Evolutionary conservation across 2,329 filamentous ascomycete species (phyloP).

Genomic region (Cylindrodendrum hubeiense): DNA sequence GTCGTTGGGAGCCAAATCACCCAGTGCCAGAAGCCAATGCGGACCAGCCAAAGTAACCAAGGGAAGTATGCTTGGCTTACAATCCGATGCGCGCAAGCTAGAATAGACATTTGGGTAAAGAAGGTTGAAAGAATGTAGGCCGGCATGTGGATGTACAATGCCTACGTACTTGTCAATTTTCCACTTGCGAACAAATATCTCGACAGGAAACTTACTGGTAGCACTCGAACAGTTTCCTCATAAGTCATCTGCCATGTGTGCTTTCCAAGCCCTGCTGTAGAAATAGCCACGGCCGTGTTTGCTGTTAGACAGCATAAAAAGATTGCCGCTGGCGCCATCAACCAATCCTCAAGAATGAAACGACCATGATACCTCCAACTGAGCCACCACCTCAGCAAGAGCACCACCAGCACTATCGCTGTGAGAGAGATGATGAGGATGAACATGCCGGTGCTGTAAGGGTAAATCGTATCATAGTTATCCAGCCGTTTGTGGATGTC

Average conservation of each 20-base stretch:
- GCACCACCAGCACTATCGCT: not conserved
- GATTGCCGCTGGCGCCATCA: not conserved
- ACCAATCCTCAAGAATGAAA: not conserved
- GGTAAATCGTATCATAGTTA: not conserved
- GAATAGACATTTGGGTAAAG: not conserved
- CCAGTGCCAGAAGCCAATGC: not conserved
- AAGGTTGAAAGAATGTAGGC: slow-evolving; percentile 5
- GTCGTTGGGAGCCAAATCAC: not conserved
- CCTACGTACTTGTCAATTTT: not conserved
- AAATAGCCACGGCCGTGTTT: not conserved
- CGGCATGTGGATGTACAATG: slow-evolving; percentile 3
- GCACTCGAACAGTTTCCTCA: not conserved
- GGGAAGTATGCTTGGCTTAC: not conserved
- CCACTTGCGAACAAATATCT: not conserved
- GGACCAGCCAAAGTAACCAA: not conserved
- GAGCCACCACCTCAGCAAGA: slow-evolving; percentile 2
- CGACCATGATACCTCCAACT: not conserved
- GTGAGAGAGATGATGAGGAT: not conserved
- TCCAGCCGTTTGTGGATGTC: not conserved
- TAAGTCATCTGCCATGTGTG: slow-evolving; percentile 1
- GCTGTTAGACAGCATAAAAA: not conserved
- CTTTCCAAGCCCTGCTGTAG: not conserved
- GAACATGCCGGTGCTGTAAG: not conserved
- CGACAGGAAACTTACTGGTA: not conserved
- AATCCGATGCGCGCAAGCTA: not conserved